Evolutionary conservation across 345 rosid genomes (phyloP).

Genomic region (Bruguiera parviflora): DNA sequence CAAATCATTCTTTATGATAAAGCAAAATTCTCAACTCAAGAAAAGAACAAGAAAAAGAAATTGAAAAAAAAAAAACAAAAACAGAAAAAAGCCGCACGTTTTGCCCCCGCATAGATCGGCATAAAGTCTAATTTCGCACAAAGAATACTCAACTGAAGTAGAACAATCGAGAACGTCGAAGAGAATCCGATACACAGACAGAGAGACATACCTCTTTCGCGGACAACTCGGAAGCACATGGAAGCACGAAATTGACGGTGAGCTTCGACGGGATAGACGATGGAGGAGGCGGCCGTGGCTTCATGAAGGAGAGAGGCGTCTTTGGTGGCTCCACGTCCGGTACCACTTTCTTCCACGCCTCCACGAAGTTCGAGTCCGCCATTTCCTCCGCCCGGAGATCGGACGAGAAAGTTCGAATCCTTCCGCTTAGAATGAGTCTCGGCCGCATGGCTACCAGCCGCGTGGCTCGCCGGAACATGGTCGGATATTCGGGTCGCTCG

Average conservation of each 20-base stretch:
- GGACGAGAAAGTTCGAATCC: constrained; percentile 30
- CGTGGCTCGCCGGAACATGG: constrained; percentile 38
- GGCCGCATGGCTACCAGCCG: constrained; percentile 4
- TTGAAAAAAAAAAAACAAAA: no score
- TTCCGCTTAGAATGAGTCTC: constrained; percentile 9
- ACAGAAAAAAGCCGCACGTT: no score
- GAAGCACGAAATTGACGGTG: constrained; percentile 50
- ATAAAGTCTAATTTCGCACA: no score
- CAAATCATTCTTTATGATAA: no score
- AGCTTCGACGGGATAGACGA: constrained; percentile 48
- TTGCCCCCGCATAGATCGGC: no score
- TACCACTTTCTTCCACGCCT: constrained; percentile 43
- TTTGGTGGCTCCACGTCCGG: constrained; percentile 46
- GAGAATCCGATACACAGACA: background rate
- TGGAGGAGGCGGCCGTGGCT: constrained; percentile 33
- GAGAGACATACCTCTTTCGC: constrained; percentile 35
- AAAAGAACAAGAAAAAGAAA: no score
- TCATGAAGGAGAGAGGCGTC: constrained; percentile 46
- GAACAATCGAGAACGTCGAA: background rate
- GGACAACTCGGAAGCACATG: constrained; percentile 43
- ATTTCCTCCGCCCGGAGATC: constrained; percentile 29
- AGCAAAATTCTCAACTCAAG: no score
- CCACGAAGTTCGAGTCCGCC: constrained; percentile 33
- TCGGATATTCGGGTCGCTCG: constrained; percentile 34
- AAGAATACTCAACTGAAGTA: no score